Evolutionary conservation across 345 rosid genomes (phyloP).

Genomic region (Camelina sativa): DNA sequence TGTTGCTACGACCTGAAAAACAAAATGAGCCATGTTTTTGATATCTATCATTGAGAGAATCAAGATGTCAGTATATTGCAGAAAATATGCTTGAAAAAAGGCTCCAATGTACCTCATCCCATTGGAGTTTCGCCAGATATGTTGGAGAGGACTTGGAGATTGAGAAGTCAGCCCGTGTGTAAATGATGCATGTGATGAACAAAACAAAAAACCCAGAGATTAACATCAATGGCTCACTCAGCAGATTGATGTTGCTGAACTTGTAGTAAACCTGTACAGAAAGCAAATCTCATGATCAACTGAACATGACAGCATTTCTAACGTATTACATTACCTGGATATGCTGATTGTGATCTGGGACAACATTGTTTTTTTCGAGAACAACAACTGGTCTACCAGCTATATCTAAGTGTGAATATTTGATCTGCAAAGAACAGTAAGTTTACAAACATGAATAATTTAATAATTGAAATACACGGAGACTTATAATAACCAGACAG

Average conservation of each 20-base stretch:
- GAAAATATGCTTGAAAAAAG: background rate
- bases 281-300: background rate
- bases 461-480: background rate
- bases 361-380: conserved; percentile 76
- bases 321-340: conserved; percentile 66
- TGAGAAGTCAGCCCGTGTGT: conserved; percentile 76
- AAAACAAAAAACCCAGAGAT: conserved; percentile 76
- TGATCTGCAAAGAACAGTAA: conserved; percentile 55
- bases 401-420: conserved; percentile 87
- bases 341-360: conserved; percentile 88
- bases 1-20: conserved; percentile 71
- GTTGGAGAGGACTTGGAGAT: conserved; percentile 93
- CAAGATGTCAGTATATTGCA: background rate
- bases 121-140: conserved; percentile 91
- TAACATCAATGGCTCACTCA: conserved; percentile 90
- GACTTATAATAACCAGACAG: conserved; percentile 13
- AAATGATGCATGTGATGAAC: conserved; percentile 75
- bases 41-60: conserved; percentile 16
- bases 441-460: conserved; percentile 15
- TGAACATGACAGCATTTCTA: background rate
- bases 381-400: conserved; percentile 86
- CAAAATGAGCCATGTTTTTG: background rate
- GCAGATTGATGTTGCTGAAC: conserved; percentile 81
- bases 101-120: conserved; percentile 77
- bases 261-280: conserved; percentile 77